A percentile compares a stretch with the other conserved stretches of the same genome.
Conservation (phyloP, 2,329 filamentous ascomycete genomes). For the Arthrinium puccinioides region DNA sequence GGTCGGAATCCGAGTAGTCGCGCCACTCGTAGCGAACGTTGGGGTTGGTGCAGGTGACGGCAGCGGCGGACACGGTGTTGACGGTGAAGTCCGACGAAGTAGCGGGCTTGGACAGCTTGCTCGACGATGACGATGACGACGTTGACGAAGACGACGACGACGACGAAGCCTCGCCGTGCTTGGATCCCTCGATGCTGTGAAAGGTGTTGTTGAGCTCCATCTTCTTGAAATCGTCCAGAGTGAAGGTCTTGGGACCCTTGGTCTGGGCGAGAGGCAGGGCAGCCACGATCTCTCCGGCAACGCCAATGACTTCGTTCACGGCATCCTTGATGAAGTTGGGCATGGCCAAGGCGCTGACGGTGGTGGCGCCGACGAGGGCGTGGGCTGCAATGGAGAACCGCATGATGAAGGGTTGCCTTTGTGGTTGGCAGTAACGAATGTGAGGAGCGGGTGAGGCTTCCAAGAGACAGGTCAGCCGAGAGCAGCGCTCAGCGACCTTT, state of each 20-base stretch:
- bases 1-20: slow-evolving; percentile 19
- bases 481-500: too few relatives aligned
- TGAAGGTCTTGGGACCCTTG: not conserved
- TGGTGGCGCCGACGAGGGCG: slow-evolving; percentile 1
- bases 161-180: not conserved
- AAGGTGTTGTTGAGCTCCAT: slow-evolving; percentile 2
- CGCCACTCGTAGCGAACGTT: slow-evolving; percentile 23
- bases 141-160: not conserved
- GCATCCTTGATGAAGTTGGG: not conserved
- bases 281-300: slow-evolving; percentile 4
- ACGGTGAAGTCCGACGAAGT: not conserved
- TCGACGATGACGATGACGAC: not conserved
- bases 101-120: not conserved
- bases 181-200: too few relatives aligned
- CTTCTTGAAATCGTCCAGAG: not conserved
- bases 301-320: not conserved
- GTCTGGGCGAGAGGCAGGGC: not conserved
- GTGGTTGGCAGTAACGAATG: not conserved
- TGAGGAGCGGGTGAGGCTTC: too few relatives aligned
- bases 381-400: slow-evolving; percentile 1
- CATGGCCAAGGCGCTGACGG: not conserved
- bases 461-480: too few relatives aligned
- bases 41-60: slow-evolving; percentile 15
- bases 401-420: slow-evolving; percentile 1
- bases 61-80: not conserved